A percentile compares a stretch with the other conserved stretches of the same genome.
Conservation (phyloP, 2,329 filamentous ascomycete species). For the Botrytis pseudocinerea region DNA sequence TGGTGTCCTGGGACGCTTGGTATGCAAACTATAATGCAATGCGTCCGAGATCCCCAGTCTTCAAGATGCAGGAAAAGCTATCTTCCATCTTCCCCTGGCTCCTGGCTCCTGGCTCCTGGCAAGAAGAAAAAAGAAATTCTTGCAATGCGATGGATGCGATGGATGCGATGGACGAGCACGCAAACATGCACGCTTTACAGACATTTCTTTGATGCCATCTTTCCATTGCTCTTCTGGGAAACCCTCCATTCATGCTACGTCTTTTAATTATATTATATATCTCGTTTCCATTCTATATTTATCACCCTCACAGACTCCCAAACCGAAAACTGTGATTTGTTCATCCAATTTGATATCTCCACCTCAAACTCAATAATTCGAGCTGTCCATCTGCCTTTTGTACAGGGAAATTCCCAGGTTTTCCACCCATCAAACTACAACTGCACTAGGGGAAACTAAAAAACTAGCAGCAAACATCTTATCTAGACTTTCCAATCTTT, state of each 20-base stretch:
- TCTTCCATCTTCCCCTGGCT: background rate
- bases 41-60: background rate
- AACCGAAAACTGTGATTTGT: background rate
- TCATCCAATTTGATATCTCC: background rate
- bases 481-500: conserved; percentile 18
- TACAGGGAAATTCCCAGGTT: background rate
- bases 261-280: no score
- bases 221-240: background rate
- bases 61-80: conserved; percentile 3
- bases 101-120: background rate
- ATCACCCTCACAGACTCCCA: background rate
- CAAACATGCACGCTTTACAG: background rate
- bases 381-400: no score
- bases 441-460: conserved; percentile 2
- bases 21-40: background rate
- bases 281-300: background rate
- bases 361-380: background rate
- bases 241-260: background rate
- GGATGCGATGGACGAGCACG: background rate
- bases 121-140: background rate
- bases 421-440: background rate
- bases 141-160: background rate
- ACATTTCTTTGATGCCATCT: background rate
- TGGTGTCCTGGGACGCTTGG: background rate
- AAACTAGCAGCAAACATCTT: conserved; percentile 8